Base-by-base conservation (phyloP, 805 yeast species). In the Yarrowia sp. region DNA sequence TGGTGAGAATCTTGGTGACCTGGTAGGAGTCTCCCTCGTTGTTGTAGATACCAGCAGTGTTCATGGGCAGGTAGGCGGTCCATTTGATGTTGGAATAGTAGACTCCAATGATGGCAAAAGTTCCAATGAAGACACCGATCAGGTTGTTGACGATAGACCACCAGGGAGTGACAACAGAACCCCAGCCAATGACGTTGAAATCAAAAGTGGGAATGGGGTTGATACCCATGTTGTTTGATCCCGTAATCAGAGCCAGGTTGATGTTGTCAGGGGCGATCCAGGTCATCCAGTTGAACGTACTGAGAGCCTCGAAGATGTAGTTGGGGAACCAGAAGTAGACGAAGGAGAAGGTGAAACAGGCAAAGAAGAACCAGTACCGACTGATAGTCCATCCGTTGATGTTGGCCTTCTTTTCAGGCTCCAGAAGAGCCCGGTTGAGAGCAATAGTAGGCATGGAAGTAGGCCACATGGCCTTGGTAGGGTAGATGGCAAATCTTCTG, bases 261-360 rank as follows among this genome's bases (percentile, higher is more conserved):
- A 86, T 85, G 73, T 87, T 87, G 71, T 86, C 75, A n/a, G 79
- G 79, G 0, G 71, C 79, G 61, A 85, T 85, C 89, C 89, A 85
- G 41, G 77, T 82, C 73, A 84, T 82, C 89, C 89, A 86, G 73
- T 82, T 85, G 77, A 90, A 89, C 72, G 83, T 83, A 1, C 87
- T 82, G 65, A 89, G 81, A 1, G 87, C 91, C 26, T 81, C 79
- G 78, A 87, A 87, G 16, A 89, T 79, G 75, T 81, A 88, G 67
- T 87, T 89, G 12, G 93, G 91, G 72, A 89, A 78, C 87, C 89
- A 88, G 74, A 84, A 85, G 84, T 87, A 88, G 10, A 81, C 70
- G 72, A 87, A 87, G 41, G 83, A 77, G 15, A 75, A 75, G 16
- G 73, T 66, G 68, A 84, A 78, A 3, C 80, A 80, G 49, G 78